phyloP scores from a whole-genome alignment of 352 stramenopile genomes.

The Phytopythium cucurbitacearum region DNA sequence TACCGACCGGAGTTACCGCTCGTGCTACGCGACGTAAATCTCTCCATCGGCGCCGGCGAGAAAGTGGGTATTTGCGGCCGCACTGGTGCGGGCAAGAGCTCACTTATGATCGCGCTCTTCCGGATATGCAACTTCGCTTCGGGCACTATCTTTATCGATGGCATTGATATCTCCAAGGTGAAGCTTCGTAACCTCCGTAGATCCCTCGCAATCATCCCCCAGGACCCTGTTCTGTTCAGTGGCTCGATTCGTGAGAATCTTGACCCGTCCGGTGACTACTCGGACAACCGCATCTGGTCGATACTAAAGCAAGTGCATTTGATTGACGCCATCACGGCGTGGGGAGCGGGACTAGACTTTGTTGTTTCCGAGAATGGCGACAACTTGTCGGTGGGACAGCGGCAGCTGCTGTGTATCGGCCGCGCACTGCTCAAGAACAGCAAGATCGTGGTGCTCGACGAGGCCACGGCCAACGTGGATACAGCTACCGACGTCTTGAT shows the following conservation, averaged over 20 bases:
- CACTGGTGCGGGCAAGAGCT: conserved; percentile 40
- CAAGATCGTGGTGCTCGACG: conserved; percentile 91
- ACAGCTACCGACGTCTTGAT: conserved; percentile 80
- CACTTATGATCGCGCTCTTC: conserved; percentile 36
- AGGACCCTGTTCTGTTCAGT: conserved; percentile 88
- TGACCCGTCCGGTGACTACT: conserved; percentile 76
- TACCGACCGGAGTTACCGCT: conserved; percentile 34
- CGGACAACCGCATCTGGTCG: conserved; percentile 46
- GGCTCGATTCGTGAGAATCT: conserved; percentile 84
- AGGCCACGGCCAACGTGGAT: conserved; percentile 91
- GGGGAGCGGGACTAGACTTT: conserved; percentile 59
- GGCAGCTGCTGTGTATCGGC: conserved; percentile 94
- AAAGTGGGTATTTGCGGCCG: conserved; percentile 34
- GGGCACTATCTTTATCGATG: conserved; percentile 81
- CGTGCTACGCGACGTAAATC: conserved; percentile 26
- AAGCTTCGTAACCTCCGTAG: conserved; percentile 17
- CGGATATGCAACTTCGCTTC: conserved; percentile 25
- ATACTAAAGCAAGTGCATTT: conserved; percentile 53
- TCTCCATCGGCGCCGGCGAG: conserved; percentile 18
- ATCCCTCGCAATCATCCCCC: conserved; percentile 42
- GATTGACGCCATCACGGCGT: conserved; percentile 10
- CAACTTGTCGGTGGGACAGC: conserved; percentile 93
- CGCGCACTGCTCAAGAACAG: conserved; percentile 86
- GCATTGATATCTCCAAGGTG: conserved; percentile 48
- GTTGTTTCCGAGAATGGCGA: conserved; percentile 85